phyloP scores from a whole-genome alignment of 345 rosid genomes.

The thale cress (Arabidopsis thaliana) region TAIR10.1 NC_003076.8:4491501-4492000 shows the following conservation, averaged over 20 bases:
- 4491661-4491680: conserved; percentile 25
- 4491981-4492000: conserved; percentile 60
- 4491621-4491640: conserved; percentile 76
- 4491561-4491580: neutral
- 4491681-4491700: conserved; percentile 13
- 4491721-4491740: conserved; percentile 37
- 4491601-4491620: conserved; percentile 77
- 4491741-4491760: conserved; percentile 66
- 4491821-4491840: conserved; percentile 29
- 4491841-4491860: conserved; percentile 47
- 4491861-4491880: conserved; percentile 48
- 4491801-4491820: conserved; percentile 48
- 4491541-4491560: neutral
- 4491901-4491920: conserved; percentile 12
- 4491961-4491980: conserved; percentile 59
- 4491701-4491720: neutral
- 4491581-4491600: conserved; percentile 71
- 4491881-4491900: conserved; percentile 11
- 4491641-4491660: conserved; percentile 60
- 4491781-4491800: conserved; percentile 46
- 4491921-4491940: neutral
- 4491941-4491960: neutral
- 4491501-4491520: conserved; percentile 44
- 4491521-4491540: conserved; percentile 7
- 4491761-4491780: conserved; percentile 66